Evolutionary conservation across 805 yeast species (phyloP).

Genomic region (Vanderwaltozyma polyspora): DNA sequence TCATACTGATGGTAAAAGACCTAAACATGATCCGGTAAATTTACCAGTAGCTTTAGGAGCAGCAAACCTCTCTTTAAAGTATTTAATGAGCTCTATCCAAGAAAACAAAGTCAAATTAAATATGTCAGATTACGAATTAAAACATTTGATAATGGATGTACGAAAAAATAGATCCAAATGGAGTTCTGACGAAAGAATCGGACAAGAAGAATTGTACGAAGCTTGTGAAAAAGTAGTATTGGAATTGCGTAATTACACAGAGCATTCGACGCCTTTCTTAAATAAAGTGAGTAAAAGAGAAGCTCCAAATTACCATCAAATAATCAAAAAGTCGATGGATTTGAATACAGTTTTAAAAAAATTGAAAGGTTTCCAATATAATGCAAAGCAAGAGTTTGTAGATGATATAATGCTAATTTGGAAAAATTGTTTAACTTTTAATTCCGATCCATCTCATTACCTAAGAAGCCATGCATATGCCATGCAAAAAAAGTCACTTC

Average conservation of each 20-base stretch:
- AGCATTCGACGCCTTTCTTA: slow-evolving; percentile 90
- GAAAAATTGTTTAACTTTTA: slow-evolving; percentile 87
- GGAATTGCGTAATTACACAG: slow-evolving; percentile 84
- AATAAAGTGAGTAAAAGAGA: slow-evolving; percentile 95
- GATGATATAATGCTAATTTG: slow-evolving; percentile 91
- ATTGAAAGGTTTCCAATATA: slow-evolving; percentile 69
- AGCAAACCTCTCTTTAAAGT: slow-evolving; percentile 67
- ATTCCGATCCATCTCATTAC: slow-evolving; percentile 90
- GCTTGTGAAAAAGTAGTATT: slow-evolving; percentile 92
- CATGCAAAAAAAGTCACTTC: slow-evolving; percentile 81
- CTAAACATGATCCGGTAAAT: slow-evolving; percentile 15
- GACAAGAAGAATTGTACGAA: slow-evolving; percentile 95
- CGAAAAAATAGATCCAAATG: slow-evolving; percentile 92
- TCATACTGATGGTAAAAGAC: slow-evolving; percentile 11
- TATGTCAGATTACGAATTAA: slow-evolving; percentile 71
- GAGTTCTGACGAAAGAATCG: slow-evolving; percentile 91
- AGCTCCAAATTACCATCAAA: slow-evolving; percentile 89
- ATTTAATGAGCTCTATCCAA: slow-evolving; percentile 69
- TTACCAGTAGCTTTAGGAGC: slow-evolving; percentile 49
- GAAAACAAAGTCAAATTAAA: slow-evolving; percentile 62
- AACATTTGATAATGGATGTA: slow-evolving; percentile 81
- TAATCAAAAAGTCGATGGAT: slow-evolving; percentile 94
- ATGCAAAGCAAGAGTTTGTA: slow-evolving; percentile 80
- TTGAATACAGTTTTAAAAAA: slow-evolving; percentile 88
- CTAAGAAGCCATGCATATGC: slow-evolving; percentile 86